Base-by-base conservation (phyloP, 2,329 filamentous ascomycete genomes). In the Reticulascus tulasneorum region DNA sequence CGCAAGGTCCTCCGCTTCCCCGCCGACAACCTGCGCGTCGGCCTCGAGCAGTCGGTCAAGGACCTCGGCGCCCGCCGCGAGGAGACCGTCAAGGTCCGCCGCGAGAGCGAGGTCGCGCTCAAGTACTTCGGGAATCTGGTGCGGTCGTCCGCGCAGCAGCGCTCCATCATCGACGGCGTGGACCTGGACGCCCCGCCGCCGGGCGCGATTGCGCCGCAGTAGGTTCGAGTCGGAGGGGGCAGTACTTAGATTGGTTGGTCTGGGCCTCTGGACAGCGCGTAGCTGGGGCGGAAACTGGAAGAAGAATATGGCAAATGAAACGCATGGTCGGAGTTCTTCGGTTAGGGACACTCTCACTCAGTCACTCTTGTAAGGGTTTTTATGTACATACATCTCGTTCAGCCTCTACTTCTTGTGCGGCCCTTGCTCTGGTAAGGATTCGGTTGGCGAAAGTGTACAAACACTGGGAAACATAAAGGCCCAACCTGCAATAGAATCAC, bases 71-170 rank as follows among this genome's bases (percentile, higher is more conserved):
- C 71, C 37, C 84, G 86, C 56, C 83, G 85, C 49, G 85, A 93
- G 48, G 86, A 95, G 56, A 93, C 88, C 8, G 72, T 77, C 55
- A 94, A 93, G 66, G 75, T 87, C 42, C 82, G 82, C 60, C 71
- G 69, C 22, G 91, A 97, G 64, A 93, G 87, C 54, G 84, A 94
- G 55, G 81, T 87, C 21, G 93, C 93, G 7, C 71, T 79, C 47
- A 94, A 91, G 62, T 97, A 94, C 66, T 98, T 98, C 60, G 69
- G 78, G 34, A 93, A 94, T 53, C 73, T 98, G 13, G 80, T 93
- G 34, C 75, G 84, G 42, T 73, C 81, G 48, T 79, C 74, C 42
- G 66, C 67, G 15, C 61, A 67, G 38, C 69, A 82, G 50, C 67
- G 73, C 22, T 56, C 55, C 28, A 59, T 61, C 27, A 69, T 79